Conservation (phyloP, 345 rosid species). For the Dipteronia dyeriana region DNA sequence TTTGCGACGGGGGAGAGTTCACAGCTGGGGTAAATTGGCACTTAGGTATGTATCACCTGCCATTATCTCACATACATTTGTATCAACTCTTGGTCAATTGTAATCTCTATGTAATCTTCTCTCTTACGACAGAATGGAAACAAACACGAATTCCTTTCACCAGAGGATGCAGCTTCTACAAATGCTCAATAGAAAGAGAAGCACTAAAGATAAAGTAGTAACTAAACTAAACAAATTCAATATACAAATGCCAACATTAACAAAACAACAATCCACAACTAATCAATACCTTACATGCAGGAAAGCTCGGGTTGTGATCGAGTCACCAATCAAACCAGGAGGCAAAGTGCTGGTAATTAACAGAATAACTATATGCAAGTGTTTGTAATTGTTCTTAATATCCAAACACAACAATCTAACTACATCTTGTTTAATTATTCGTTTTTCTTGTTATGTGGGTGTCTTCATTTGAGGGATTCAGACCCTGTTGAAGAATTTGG, state of each 20-base stretch:
- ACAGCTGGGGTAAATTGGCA: constrained; percentile 80
- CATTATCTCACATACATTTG: background rate
- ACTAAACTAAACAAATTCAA: background rate
- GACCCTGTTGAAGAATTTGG: constrained; percentile 55
- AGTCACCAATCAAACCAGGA: constrained; percentile 86
- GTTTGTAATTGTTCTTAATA: background rate
- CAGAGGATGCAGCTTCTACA: constrained; percentile 80
- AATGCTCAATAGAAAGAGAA: constrained; percentile 50
- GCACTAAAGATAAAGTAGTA: constrained; percentile 49
- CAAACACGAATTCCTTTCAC: constrained; percentile 59
- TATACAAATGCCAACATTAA: background rate
- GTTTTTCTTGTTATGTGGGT: background rate
- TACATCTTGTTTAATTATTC: background rate
- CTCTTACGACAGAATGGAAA: constrained; percentile 70
- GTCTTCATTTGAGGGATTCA: constrained; percentile 22
- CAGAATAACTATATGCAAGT: background rate
- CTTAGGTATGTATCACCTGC: constrained; percentile 41
- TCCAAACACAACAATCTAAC: background rate
- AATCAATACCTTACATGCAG: constrained; percentile 35
- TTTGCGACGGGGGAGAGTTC: constrained; percentile 53
- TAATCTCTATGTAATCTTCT: background rate
- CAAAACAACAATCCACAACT: background rate
- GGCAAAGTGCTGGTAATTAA: constrained; percentile 62
- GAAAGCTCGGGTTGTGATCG: constrained; percentile 59
- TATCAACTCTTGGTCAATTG: background rate